Conservation (phyloP, 176 grass and related monocot species). For the Eragrostis curvula region DNA sequence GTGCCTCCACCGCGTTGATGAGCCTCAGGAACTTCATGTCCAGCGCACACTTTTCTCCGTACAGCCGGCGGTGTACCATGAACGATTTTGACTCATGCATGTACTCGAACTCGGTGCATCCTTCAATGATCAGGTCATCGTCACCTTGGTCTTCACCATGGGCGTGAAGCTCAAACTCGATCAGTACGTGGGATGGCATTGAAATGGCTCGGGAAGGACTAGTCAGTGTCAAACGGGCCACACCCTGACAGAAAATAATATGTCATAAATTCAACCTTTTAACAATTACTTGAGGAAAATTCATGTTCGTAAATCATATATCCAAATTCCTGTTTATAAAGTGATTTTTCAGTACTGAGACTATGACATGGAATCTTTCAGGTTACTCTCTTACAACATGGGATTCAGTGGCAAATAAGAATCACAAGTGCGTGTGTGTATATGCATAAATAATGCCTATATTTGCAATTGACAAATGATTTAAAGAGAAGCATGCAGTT, state of each 20-base stretch:
- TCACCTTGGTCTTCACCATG: not conserved
- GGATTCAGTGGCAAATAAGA: no score
- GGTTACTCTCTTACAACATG: no score
- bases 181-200: not conserved
- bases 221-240: not conserved
- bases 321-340: no score
- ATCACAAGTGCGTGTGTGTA: no score
- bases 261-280: not conserved
- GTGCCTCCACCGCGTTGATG: not conserved
- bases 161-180: slow-evolving; percentile 33
- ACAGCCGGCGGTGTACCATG: not conserved
- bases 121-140: slow-evolving; percentile 20
- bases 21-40: slow-evolving; percentile 23
- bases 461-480: no score
- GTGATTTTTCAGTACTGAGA: no score
- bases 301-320: no score
- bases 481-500: no score
- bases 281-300: not conserved
- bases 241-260: not conserved
- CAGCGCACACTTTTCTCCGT: slow-evolving; percentile 25
- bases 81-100: not conserved
- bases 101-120: not conserved
- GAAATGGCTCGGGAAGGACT: slow-evolving; percentile 30
- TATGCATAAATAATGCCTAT: no score
- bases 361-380: no score